Evolutionary conservation across 2,329 filamentous ascomycete species (phyloP), one percentile per base, ranked within the genome.

Genomic region (Trichoderma harzianum): DNA sequence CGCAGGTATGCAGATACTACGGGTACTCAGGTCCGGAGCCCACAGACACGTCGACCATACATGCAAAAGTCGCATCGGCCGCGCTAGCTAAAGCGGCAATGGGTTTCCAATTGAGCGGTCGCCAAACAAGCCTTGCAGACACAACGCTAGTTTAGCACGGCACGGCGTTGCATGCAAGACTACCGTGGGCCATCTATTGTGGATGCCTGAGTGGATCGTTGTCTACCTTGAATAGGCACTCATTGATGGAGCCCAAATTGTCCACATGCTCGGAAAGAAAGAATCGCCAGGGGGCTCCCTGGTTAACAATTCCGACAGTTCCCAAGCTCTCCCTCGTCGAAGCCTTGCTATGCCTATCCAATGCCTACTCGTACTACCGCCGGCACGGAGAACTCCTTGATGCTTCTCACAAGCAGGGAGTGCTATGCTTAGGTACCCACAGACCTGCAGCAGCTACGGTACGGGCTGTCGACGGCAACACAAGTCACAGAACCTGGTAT

Each of bases 41-140:
- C 69, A 69, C 61, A 72, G 64, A 68, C 72, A 75, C 69, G 72
- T 71, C 66, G 66, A 69, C 63, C 43, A 72, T 63, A 58, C 69
- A 71, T 69, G 66, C 66, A 69, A 69, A 67, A 72, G 70, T 72
- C 58, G 64, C 64, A 72, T 72, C 58, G 65, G 63, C 57, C 47
- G 66, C 70, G 60, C 70, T 72, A 72, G 70, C 43, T 47, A 32
- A 73, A 73, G 71, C 71, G 74, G 73, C 71, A 72, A 70, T 60
- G 74, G 43, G 70, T 62, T 74, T 71, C 72, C 74, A 74, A 71
- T 72, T 69, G 67, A 75, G 69, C 72, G 72, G 73, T 73, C 72
- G 68, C 70, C 66, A 63, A 58, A 70, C 58, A 58, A 69, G 65
- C 62, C 66, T 70, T 51, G 43, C 43, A 72, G 64, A 34, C 21